Percentiles rank a stretch among this genome's conserved stretches.
These are phyloP conservation scores for Solanum lycopersicoides DNA, from an alignment of 257 asterid genomes.

Conservation along the genomic window DNA sequence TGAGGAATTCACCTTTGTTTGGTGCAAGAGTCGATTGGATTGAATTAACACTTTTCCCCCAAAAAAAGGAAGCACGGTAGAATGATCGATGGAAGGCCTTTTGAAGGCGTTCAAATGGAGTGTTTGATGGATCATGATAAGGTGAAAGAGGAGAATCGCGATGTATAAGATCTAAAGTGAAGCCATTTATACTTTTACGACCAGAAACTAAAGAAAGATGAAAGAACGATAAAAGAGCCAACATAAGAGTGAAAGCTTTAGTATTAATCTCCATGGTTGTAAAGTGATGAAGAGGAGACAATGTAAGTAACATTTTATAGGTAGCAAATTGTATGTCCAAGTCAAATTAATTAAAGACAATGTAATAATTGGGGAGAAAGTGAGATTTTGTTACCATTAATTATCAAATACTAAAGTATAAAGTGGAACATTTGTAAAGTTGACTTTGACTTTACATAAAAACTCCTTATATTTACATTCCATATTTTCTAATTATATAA, in stretches of 20 bases:
- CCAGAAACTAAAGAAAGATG: not conserved
- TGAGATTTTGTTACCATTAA: not conserved
- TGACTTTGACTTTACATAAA: not conserved
- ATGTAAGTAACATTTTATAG: not conserved
- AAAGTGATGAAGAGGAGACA: not conserved
- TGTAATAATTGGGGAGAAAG: not conserved
- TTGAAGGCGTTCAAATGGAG: slow-evolving; percentile 12
- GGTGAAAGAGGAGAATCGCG: slow-evolving; percentile 42
- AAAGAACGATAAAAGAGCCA: not conserved
- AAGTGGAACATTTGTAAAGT: not conserved
- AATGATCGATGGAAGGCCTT: slow-evolving; percentile 21
- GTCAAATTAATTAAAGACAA: no score
- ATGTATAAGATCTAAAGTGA: slow-evolving; percentile 39
- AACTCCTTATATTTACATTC: not conserved
- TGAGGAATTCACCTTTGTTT: slow-evolving; percentile 14
- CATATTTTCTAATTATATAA: no score
- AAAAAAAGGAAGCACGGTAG: slow-evolving; percentile 19
- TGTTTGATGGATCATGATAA: not conserved
- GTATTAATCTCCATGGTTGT: not conserved
- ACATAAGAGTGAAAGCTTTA: not conserved
- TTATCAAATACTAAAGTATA: not conserved
- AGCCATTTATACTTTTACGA: slow-evolving; percentile 7
- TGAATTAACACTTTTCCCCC: not conserved
- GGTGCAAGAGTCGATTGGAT: not conserved
- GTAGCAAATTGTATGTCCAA: not conserved